Base-by-base conservation (phyloP, 192 early-diverging fungal genomes). In the Lobulomyces angularis region DNA sequence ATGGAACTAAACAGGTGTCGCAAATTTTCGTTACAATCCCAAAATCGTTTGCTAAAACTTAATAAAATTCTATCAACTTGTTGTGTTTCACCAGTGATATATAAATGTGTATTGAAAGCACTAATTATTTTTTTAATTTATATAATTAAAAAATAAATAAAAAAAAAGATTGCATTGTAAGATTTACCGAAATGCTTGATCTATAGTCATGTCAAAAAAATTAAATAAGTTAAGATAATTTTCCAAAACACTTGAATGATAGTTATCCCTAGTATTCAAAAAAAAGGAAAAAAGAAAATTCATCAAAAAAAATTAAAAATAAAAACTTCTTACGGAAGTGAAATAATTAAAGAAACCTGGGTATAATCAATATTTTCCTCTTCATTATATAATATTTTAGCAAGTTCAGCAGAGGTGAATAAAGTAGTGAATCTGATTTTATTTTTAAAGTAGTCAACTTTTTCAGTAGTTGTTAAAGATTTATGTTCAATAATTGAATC, bases 31-130 rank as follows among this genome's bases (percentile, higher is more conserved):
- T 95, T 95, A 59, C 86, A 91, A 26, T 75, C 65, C 56, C 80
- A 82, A 53, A 80, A 95, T 1, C 83, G 68, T 40, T 68, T 59
- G n/a, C 89, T 71, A 61, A 95, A 81, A 14, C 65, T 80, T 41
- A 79, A 77, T 35, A 97, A 56, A 28, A 97, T 80, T 21, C 93
- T 77, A 59, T 89, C 89, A 23, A 97, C 80, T 39, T 84, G 72
- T 55, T 97, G 93, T 11, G 90, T 78, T 59, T 97, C 93, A 21
- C 83, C 93, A 35, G 82, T 83, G 41, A 97, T 58, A 16, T 78
- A 75, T 0, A 92, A 65, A 19, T 85, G 80, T 27, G 60, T 58
- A 48, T 88, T 88, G 37, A 97, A 53, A 17, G 48, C 42, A 55
- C 75, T 70, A 31, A 1, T 51, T 0, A 48, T 12, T 14, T 27